Conservation (phyloP, 2,329 filamentous ascomycete species). For the Clarireedia paspali region DNA sequence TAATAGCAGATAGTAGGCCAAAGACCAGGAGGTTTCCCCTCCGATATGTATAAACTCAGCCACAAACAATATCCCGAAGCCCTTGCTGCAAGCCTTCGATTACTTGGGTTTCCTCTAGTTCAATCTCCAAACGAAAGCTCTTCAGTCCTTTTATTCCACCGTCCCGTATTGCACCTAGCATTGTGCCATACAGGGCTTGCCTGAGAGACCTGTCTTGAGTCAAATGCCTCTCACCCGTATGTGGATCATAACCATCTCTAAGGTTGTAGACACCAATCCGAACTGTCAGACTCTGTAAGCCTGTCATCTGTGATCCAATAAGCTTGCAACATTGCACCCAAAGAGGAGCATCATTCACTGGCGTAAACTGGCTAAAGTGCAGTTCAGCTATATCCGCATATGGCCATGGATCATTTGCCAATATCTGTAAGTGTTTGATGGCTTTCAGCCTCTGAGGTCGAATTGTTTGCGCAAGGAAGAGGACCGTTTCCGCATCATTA, state of each 20-base stretch:
- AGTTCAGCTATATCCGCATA: background rate
- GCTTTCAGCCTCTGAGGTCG: background rate
- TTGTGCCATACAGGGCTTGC: no score
- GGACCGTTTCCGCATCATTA: background rate
- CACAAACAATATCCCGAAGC: background rate
- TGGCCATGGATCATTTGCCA: background rate
- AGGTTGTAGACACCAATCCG: background rate
- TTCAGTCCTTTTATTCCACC: constrained; percentile 1
- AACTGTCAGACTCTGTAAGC: background rate
- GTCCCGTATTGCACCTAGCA: background rate
- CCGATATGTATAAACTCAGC: background rate
- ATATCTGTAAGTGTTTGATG: constrained; percentile 1
- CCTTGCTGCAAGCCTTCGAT: background rate
- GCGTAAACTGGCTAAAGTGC: no score
- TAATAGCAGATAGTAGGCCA: no score
- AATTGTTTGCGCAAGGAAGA: background rate
- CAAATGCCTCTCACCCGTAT: no score
- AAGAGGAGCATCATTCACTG: background rate
- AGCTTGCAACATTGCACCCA: background rate
- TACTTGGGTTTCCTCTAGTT: background rate
- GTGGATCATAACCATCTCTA: no score
- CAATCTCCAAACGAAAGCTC: background rate
- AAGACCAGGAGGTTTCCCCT: background rate
- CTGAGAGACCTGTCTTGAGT: no score
- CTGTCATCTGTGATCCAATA: background rate